Evolutionary conservation across 2,329 filamentous ascomycete genomes (phyloP).

Genomic region (Keithomyces neogunnii): DNA sequence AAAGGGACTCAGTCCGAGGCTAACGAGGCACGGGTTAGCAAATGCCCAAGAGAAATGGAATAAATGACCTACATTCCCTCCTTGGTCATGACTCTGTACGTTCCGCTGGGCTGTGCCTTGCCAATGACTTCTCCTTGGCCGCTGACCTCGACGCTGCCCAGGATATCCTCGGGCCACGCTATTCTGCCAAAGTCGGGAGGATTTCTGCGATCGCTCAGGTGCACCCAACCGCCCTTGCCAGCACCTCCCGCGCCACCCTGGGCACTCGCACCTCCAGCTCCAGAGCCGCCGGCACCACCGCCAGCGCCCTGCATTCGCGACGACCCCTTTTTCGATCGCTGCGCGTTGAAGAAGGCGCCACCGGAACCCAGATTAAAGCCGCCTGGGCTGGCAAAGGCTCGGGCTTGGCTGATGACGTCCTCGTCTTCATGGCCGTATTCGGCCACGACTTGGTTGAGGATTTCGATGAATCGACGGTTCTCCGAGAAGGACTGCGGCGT

Average conservation of each 20-base stretch:
- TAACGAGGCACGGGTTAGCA: slow-evolving; percentile 3
- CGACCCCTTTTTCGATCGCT: slow-evolving; percentile 24
- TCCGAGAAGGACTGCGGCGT: slow-evolving; percentile 51
- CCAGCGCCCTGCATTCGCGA: slow-evolving; percentile 27
- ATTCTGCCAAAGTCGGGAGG: slow-evolving; percentile 60
- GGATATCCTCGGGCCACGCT: slow-evolving; percentile 61
- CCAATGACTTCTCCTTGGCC: slow-evolving; percentile 47
- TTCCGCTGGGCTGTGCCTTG: slow-evolving; percentile 50
- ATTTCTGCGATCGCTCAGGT: slow-evolving; percentile 55
- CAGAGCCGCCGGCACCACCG: slow-evolving; percentile 33
- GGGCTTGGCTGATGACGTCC: slow-evolving; percentile 45
- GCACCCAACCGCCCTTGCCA: slow-evolving; percentile 53
- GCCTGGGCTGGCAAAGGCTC: slow-evolving; percentile 50
- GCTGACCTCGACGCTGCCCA: slow-evolving; percentile 59
- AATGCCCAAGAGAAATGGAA: too few relatives aligned
- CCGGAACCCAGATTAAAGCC: slow-evolving; percentile 43
- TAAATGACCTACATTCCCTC: slow-evolving; percentile 53
- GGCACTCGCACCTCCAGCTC: slow-evolving; percentile 47
- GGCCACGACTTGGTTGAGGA: slow-evolving; percentile 49
- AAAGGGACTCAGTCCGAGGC: slow-evolving; percentile 30
- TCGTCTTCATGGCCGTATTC: slow-evolving; percentile 50
- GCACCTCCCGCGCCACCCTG: slow-evolving; percentile 54
- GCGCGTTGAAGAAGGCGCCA: slow-evolving; percentile 40
- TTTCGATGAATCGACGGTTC: slow-evolving; percentile 50
- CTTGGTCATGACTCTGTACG: slow-evolving; percentile 55